Percentiles rank a stretch among this genome's conserved stretches.
phyloP scores from a whole-genome alignment of 371 early-diverging fungal genomes.

The Zychaea mexicana region DNA sequence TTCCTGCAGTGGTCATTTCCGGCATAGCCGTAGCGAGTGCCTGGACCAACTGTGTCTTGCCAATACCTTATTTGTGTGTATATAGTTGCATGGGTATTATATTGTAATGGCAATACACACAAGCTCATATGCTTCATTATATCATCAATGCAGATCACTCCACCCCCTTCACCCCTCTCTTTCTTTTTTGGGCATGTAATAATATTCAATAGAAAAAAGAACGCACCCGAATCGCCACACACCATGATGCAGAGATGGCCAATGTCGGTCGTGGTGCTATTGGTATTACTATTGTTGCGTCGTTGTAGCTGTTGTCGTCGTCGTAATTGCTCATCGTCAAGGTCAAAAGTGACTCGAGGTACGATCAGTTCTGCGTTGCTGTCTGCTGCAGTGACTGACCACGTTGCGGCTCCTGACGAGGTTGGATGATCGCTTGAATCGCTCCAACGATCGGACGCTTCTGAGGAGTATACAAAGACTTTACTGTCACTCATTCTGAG shows the following conservation, averaged over 20 bases:
- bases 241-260: slow-evolving; percentile 55
- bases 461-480: slow-evolving; percentile 5
- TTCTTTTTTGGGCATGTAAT: not conserved
- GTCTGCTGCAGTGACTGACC: slow-evolving; percentile 8
- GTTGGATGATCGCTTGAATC: not conserved
- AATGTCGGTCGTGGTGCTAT: slow-evolving; percentile 11
- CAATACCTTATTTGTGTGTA: slow-evolving; percentile 36
- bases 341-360: slow-evolving; percentile 10
- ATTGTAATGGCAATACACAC: too few relatives aligned
- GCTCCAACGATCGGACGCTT: slow-evolving; percentile 3
- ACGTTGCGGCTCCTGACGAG: slow-evolving; percentile 5
- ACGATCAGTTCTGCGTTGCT: slow-evolving; percentile 16
- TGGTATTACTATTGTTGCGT: not conserved
- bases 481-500: slow-evolving; percentile 6
- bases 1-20: slow-evolving; percentile 29
- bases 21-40: slow-evolving; percentile 42
- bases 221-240: slow-evolving; percentile 59
- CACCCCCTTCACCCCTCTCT: not conserved
- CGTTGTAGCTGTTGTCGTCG: not conserved
- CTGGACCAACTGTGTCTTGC: slow-evolving; percentile 53
- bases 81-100: not conserved
- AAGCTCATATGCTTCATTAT: too few relatives aligned
- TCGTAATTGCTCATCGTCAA: not conserved
- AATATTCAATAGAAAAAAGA: slow-evolving; percentile 1
- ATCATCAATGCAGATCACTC: too few relatives aligned